These are phyloP conservation scores for Salix dunnii DNA, from an alignment of 345 rosid species.

Conservation along the genomic window DNA sequence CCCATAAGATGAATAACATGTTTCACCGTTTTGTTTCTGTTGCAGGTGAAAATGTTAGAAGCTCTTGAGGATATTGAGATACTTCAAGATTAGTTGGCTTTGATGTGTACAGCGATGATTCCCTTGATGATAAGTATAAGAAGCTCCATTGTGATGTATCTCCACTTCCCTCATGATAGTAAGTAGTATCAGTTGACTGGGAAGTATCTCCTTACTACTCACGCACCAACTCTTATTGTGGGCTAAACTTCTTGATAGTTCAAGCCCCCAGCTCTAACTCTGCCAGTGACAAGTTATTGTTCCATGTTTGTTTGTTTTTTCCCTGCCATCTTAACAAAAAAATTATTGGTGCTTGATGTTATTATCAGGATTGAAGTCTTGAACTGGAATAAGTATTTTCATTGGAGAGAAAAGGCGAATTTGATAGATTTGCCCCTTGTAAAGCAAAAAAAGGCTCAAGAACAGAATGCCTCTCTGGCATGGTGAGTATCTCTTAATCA, in stretches of 20 bases:
- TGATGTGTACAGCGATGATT: slow-evolving; percentile 68
- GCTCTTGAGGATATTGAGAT: slow-evolving; percentile 94
- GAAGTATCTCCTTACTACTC: slow-evolving; percentile 76
- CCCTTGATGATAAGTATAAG: slow-evolving; percentile 78
- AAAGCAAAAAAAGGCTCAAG: slow-evolving; percentile 57
- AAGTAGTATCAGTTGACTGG: slow-evolving; percentile 63
- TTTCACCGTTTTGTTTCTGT: slow-evolving; percentile 20
- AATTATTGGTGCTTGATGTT: slow-evolving; percentile 9
- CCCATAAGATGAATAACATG: background rate
- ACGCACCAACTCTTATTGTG: slow-evolving; percentile 95
- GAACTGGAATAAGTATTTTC: slow-evolving; percentile 88
- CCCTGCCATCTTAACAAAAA: background rate
- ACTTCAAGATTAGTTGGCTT: slow-evolving; percentile 94
- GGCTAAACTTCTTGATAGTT: slow-evolving; percentile 16
- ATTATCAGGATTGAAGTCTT: slow-evolving; percentile 76
- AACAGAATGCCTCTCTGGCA: slow-evolving; percentile 96
- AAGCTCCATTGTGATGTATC: slow-evolving; percentile 62
- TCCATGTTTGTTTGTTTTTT: background rate
- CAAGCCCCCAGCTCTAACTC: background rate
- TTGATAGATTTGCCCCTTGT: slow-evolving; percentile 70
- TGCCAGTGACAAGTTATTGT: background rate
- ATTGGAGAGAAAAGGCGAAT: slow-evolving; percentile 90
- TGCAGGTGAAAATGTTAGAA: slow-evolving; percentile 97
- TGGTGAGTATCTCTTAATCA: slow-evolving; percentile 40
- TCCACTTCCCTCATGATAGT: slow-evolving; percentile 82